Evolutionary conservation across 2,329 filamentous ascomycete species (phyloP), one percentile per base, ranked within the genome.

Genomic region (Arthrobotrys musiformis): DNA sequence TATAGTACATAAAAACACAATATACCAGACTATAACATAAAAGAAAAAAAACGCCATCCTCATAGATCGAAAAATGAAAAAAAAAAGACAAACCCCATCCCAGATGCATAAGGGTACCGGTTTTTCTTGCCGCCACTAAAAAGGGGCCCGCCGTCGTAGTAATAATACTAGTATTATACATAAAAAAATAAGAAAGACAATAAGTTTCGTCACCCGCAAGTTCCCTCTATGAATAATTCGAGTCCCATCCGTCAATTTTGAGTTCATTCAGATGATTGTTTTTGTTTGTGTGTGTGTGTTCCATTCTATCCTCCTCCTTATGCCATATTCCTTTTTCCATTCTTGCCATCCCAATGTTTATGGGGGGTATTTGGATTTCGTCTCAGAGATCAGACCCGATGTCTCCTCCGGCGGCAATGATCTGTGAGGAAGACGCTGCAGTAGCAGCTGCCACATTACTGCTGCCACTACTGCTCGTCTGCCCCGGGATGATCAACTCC

Each of bases 401-500:
- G 19, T 75, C 70, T 9, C 70, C 70, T 22, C 70, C 70, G 19
- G 70, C 70, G 11, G 70, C 63, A 24, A 75, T 75, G 7, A 66
- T 40, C 56, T 67, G 62, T 44, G 70, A 67, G 46, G 70, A 62
- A 37, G 44, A 48, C 19, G 19, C 44, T 2, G 44, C 22, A 48
- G 37, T 9, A 24, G 54, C 17, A 60, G 70, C 33, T 13, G 50
- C 54, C 35, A 52, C 58, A 67, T 44, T 74, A 44, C 61, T 58
- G 42, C 70, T 75, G 8, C 8, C 44, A 11, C 63, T 69, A 22
- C 62, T 68, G 33, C 54, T 44, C 19, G 72, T 75, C 64, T 85
- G 62, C 26, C 82, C 87, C 0, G 92, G 90, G 75, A 92, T 87
- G 78, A 96, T 89, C 62, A 92, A 85, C 84, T 97, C 93, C 82